Evolutionary conservation across 768 basidiomycete genomes (phyloP), one percentile per base, ranked within the genome.

Genomic region (Amanita rubescens): DNA sequence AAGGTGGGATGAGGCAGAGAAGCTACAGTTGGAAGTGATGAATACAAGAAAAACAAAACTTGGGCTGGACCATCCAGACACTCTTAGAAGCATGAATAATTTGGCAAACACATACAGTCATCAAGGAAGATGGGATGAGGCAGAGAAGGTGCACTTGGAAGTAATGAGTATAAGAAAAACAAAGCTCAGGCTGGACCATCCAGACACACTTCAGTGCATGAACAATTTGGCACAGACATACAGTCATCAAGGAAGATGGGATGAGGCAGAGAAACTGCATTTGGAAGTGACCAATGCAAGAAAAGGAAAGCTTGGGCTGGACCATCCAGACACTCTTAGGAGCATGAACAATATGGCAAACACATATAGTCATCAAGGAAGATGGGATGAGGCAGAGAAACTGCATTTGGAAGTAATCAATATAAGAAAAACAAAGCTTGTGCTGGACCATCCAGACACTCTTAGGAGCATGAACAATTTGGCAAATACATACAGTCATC

Each of bases 291-390:
- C 12, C 3, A 17, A 37, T 4, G n/a, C 11, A 37, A 37, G 35
- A 17, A 37, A 37, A 17, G n/a, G 5, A 4, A 37, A 37, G n/a
- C 19, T 60, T 34, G 59, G 59, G 12, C 4, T 15, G 5, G 19
- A 57, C 12, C 55, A 61, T 30, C 55, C 49, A 24, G 39, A 59
- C 39, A 61, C 55, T 3, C 22, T 58, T 5, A 57, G 6, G 2
- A 27, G 4, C 17, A 58, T 58, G 58, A 22, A 30, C 34, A 57
- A 45, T 55, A 49, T 57, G 33, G 57, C 57, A 32, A 24, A 42
- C n/a, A 41, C 47, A 53, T 54, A 54, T 42, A 22, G 30, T 12
- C 19, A 48, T 11, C 53, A 32, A 20, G 56, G 54, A 17, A 47
- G 30, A 30, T 37, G 35, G 35, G 12, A 37, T 12, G 11, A 12